Base-by-base conservation (phyloP, 768 basidiomycete genomes). In the Leccinum fibrillosum region DNA sequence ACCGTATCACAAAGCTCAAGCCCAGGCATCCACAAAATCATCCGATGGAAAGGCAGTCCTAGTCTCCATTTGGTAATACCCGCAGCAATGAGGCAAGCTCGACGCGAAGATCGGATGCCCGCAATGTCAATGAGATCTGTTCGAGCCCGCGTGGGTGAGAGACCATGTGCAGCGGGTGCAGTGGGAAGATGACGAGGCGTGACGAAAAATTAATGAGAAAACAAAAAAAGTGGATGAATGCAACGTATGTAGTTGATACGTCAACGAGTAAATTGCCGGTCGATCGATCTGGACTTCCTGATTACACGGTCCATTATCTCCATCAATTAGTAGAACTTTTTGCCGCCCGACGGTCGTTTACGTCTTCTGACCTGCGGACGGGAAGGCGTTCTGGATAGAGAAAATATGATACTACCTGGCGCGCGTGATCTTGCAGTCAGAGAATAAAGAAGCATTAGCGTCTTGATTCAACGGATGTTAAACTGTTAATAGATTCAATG, bases 361-460 rank as follows among this genome's bases (percentile, higher is more conserved):
- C 67, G 67, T 64, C 56, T 64, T 69, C 23, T 11, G 35, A 51
- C 55, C 11, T 39, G 55, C 23, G 10, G n/a, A 25, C n/a, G n/a
- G 28, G 19, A 25, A 57, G 49, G 51, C 42, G 23, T 19, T 44
- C 23, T 35, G n/a, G 39, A 57, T 66, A 58, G 52, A 49, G 48
- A 53, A 51, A 23, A 19, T 49, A 52, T 50, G n/a, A 47, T 48
- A 13, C 21, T 17, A 13, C 21, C 23, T 30, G n/a, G 13, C 32
- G 28, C 15, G 49, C 52, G 63, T 32, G 9, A 61, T 53, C 44
- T 42, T 32, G 49, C 44, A 15, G 44, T 39, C 25, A 23, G 47
- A 39, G n/a, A 44, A 19, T 44, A 5, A 19, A 19, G 42, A 44
- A 1, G 42, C 15, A 10, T n/a, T 17, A 32, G 49, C 1, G 15